These are phyloP conservation scores for Blastobotrys elegans DNA, from an alignment of 1,139 yeast genomes.

Conservation along the genomic window DNA sequence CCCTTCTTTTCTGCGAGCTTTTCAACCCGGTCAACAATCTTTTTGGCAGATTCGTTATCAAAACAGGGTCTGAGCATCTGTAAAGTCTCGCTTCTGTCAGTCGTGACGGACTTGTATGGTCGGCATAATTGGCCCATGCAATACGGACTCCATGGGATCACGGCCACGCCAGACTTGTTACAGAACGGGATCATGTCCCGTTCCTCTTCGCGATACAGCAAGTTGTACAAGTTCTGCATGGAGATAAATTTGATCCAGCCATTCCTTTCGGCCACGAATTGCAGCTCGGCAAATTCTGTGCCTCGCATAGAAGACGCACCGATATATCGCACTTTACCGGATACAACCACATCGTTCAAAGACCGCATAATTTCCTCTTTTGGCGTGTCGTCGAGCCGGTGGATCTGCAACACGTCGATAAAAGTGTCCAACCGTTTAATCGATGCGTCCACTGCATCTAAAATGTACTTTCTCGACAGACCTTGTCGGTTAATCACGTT, in stretches of 20 bases:
- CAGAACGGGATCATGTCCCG: conserved; percentile 55
- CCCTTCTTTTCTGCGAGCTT: conserved; percentile 43
- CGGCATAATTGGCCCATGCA: conserved; percentile 45
- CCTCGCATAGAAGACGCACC: conserved; percentile 56
- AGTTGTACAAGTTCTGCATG: conserved; percentile 56
- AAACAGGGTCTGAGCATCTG: conserved; percentile 50
- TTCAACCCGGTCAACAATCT: conserved; percentile 49
- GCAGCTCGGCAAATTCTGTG: conserved; percentile 44
- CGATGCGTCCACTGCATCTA: conserved; percentile 47
- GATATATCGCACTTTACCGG: conserved; percentile 48
- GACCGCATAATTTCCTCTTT: conserved; percentile 53
- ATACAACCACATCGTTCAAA: conserved; percentile 46
- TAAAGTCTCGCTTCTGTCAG: conserved; percentile 36
- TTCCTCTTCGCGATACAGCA: conserved; percentile 56
- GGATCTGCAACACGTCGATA: conserved; percentile 73
- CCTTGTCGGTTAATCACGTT: conserved; percentile 38
- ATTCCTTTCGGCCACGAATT: conserved; percentile 46
- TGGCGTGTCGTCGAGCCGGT: conserved; percentile 48
- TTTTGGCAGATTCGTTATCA: conserved; percentile 44
- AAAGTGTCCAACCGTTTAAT: conserved; percentile 62
- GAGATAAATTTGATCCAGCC: conserved; percentile 53
- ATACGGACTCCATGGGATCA: conserved; percentile 51
- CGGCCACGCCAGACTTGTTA: conserved; percentile 43
- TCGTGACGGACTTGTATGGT: conserved; percentile 27
- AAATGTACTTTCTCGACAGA: conserved; percentile 45